Base-by-base conservation (phyloP, 805 yeast species). In the Ogataea paradorogensis region DNA sequence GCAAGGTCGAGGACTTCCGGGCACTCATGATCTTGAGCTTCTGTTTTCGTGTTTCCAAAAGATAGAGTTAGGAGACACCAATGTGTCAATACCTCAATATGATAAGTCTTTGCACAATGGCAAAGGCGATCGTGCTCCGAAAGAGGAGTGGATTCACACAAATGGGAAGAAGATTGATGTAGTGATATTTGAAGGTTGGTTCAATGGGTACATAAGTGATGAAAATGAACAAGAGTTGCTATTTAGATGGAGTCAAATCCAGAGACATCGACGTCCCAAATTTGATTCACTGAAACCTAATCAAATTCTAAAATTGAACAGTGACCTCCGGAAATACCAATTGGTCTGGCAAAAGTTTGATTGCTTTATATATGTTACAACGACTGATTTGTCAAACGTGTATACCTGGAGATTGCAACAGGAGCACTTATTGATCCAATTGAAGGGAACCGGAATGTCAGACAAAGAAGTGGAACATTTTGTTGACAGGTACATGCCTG, bases 111-210 rank as follows among this genome's bases (percentile, higher is more conserved):
- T 69, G 11, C 74, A 66, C 51, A 35, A 54, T 15, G 98, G 98
- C 0, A 73, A 73, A 40, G 99, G 99, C 5, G 98, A 91, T 61
- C 67, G 98, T 37, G 50, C 59, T 6, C 66, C 66, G 0, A 51
- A 40, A 7, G 45, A 50, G 0, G 46, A 65, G 9, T 78, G 82
- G 82, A 48, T 55, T 2, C 47, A 47, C 22, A 16, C 51, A 11
- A 27, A 35, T 3, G 40, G 32, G 13, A 42, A 45, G 2, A 73
- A 74, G 2, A 67, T 78, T 3, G 87, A 84, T 52, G 73, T 89
- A 3, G 71, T 91, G 3, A 60, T 91, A 2, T 69, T 93, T 28
- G 99, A 91, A 63, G 99, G 98, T 4, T 91, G 99, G 99, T 88
- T 90, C 65, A 73, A 79, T 16, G 98, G 98, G 1, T 91, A 79